These are phyloP conservation scores for Vickermania ingenoplastis DNA, from an alignment of 208 protist genomes.

Conservation along the genomic window DNA sequence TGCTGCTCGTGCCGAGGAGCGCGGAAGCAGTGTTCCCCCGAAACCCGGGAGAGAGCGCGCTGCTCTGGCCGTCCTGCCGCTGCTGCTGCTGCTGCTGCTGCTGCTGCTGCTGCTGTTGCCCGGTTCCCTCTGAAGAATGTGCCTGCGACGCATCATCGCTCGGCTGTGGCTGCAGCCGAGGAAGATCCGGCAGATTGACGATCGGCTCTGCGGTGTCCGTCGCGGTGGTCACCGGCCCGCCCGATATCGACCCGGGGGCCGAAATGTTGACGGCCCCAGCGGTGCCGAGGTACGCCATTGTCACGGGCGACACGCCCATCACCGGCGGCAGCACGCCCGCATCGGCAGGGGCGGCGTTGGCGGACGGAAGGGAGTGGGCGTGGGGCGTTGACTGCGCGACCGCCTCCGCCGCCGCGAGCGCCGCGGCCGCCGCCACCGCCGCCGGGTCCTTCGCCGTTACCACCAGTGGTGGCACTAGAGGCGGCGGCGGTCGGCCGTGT, in stretches of 20 bases:
- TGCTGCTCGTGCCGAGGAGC: slow-evolving; percentile 9
- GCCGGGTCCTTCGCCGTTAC: neutral
- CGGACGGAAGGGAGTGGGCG: neutral
- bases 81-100: neutral
- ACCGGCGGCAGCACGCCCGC: neutral
- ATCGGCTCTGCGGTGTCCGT: neutral
- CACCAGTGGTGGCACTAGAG: neutral
- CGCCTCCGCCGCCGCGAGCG: neutral
- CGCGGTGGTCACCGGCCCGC: neutral
- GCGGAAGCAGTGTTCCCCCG: neutral
- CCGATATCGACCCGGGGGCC: neutral
- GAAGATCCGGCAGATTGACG: neutral
- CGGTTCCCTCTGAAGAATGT: neutral
- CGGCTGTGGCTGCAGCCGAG: neutral
- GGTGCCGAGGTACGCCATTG: neutral
- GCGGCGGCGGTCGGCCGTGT: neutral
- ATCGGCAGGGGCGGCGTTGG: neutral
- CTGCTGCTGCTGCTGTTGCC: neutral
- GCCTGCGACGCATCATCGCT: neutral
- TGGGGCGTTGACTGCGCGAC: neutral
- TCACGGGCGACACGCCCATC: neutral
- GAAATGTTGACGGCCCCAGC: neutral
- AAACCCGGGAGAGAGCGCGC: neutral
- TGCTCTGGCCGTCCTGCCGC: neutral
- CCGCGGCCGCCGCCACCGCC: neutral